A percentile compares a stretch with the other conserved stretches of the same genome.
These are phyloP conservation scores for Blastocladiella britannica DNA, from an alignment of 192 early-diverging fungal genomes.

Conservation along the genomic window DNA sequence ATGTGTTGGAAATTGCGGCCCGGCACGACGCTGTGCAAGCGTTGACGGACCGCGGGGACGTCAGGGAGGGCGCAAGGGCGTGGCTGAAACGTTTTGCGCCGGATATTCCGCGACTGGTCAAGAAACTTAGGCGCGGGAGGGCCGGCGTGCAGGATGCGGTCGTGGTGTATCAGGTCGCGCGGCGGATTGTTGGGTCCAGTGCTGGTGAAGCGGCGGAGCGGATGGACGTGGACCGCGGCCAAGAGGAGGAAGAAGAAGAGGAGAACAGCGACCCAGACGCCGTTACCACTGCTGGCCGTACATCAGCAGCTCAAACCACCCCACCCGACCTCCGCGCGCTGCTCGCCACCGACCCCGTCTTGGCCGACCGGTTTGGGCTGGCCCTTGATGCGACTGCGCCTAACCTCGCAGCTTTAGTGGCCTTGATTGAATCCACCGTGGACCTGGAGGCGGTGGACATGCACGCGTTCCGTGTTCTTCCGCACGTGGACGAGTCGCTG, in stretches of 20 bases:
- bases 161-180: constrained; percentile 67
- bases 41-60: constrained; percentile 37
- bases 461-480: constrained; percentile 39
- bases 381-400: not conserved
- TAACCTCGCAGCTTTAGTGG: not conserved
- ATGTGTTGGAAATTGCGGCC: constrained; percentile 44
- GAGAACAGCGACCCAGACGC: no score
- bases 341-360: not conserved
- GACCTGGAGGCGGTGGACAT: constrained; percentile 63
- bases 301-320: no score
- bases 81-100: constrained; percentile 64
- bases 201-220: no score
- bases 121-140: constrained; percentile 53
- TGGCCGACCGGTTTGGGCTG: not conserved
- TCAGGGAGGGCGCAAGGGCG: constrained; percentile 41
- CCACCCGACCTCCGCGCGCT: not conserved
- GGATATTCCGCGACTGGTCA: constrained; percentile 72
- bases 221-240: no score
- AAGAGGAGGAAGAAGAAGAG: no score
- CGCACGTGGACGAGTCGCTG: not conserved
- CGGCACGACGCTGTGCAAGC: constrained; percentile 54
- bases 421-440: constrained; percentile 54
- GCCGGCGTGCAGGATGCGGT: constrained; percentile 74
- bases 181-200: constrained; percentile 47
- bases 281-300: no score